These are phyloP conservation scores for Rusavskia elegans DNA, from an alignment of 495 filamentous ascomycete genomes.

Conservation along the genomic window DNA sequence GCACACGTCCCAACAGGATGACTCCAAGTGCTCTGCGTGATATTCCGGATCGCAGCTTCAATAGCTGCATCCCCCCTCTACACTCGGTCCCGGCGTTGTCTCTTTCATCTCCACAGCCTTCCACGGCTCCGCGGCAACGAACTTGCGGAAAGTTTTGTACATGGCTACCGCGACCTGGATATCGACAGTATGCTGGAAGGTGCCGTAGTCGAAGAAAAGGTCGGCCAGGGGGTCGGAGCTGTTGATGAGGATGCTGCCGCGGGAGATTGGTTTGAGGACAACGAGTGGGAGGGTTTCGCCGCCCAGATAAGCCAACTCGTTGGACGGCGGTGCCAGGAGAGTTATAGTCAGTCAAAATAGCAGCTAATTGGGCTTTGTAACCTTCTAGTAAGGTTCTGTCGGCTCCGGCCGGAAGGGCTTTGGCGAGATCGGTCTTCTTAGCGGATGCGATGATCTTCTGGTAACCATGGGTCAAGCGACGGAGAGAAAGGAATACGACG, in stretches of 20 bases:
- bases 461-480: neutral
- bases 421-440: neutral
- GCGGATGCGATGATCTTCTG: neutral
- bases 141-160: slow-evolving; percentile 6
- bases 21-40: slow-evolving; percentile 1
- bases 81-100: neutral
- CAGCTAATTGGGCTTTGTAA: slow-evolving; percentile 21
- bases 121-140: slow-evolving; percentile 1
- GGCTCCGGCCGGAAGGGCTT: slow-evolving; percentile 9
- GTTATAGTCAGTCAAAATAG: slow-evolving; percentile 22
- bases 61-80: slow-evolving; percentile 2
- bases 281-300: slow-evolving; percentile 19
- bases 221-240: slow-evolving; percentile 20
- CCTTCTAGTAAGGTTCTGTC: slow-evolving; percentile 14
- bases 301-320: slow-evolving; percentile 5
- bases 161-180: neutral
- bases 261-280: slow-evolving; percentile 20
- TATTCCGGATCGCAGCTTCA: slow-evolving; percentile 9
- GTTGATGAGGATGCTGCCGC: slow-evolving; percentile 23
- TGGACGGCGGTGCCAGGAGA: slow-evolving; percentile 9
- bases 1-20: slow-evolving; percentile 27
- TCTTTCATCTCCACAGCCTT: neutral
- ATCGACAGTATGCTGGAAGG: neutral
- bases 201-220: slow-evolving; percentile 18
- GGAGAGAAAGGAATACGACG: slow-evolving; percentile 7